Conservation (phyloP, 306 rosid species). For the Pueraria montana region DNA sequence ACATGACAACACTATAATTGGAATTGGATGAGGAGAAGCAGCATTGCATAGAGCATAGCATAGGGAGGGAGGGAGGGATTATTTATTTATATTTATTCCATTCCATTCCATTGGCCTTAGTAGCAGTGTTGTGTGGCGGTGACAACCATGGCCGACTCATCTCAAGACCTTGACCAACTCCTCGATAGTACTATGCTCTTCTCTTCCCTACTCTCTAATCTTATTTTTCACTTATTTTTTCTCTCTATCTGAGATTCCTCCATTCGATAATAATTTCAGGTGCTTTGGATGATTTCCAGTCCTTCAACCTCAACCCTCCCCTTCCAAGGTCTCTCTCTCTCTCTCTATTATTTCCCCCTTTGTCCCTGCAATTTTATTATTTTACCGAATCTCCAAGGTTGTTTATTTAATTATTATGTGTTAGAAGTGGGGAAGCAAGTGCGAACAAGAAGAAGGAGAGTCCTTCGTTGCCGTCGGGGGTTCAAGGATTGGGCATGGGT, state of each 20-base stretch:
- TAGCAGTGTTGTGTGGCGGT: neutral
- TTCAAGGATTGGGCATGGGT: constrained; percentile 90
- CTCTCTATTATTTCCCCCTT: too few relatives aligned
- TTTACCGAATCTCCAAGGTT: neutral
- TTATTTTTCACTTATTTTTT: neutral
- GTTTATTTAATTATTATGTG: neutral
- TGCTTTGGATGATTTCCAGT: constrained; percentile 94
- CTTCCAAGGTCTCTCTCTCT: constrained; percentile 56
- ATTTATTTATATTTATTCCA: too few relatives aligned
- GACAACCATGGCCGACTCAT: constrained; percentile 70
- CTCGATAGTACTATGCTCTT: constrained; percentile 89
- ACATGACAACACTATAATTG: neutral
- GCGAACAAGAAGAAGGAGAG: constrained; percentile 47
- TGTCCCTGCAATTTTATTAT: neutral
- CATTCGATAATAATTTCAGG: constrained; percentile 66
- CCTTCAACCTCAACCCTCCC: constrained; percentile 69
- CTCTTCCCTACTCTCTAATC: neutral
- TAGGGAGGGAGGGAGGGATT: too few relatives aligned
- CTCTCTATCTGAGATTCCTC: neutral
- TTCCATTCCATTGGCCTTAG: neutral
- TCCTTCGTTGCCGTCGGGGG: constrained; percentile 64
- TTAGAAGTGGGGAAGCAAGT: constrained; percentile 52
- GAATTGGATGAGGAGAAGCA: constrained; percentile 18
- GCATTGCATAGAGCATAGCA: neutral
- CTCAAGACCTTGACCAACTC: constrained; percentile 84